Evolutionary conservation across 2,329 filamentous ascomycete genomes (phyloP), one percentile per base, ranked within the genome.

Genomic region (Penicillium sumatraense): DNA sequence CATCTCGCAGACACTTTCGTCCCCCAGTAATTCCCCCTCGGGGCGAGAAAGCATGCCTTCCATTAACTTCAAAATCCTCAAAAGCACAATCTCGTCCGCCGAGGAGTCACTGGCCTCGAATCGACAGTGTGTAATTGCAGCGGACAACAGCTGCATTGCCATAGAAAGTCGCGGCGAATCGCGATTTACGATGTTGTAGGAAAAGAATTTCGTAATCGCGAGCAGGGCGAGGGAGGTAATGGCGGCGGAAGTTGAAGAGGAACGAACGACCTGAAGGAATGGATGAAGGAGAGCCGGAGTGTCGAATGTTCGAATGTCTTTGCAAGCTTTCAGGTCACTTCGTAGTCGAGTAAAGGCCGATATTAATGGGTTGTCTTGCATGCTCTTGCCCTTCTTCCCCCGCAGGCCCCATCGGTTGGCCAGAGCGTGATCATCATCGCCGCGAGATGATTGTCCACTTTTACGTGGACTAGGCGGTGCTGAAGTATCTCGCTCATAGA

Each of bases 1-100:
- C 92, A 99, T 98, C 72, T 97, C 92, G 72, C 96, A 99, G 10
- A 99, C 92, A 70, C 93, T 98, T 77, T 98, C 93, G 68, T 99
- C 95, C 55, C 93, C 96, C n/a, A 99, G 80, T 10, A 98, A 86
- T 62, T 96, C 89, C 33, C 95, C 95, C 26, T 93, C 92, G 0
- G 93, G 91, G 0, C 95, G 91, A 14, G 93, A 96, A 67, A 99
- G 88, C 89, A 99, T 97, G 68, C 92, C 90, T 75, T 99, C 95
- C 95, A 99, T 99, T 44, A 99, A 83, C 71, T 96, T 95, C 56
- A 99, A 76, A 66, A 99, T 98, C 77, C 96, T 89, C 53, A 98
- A 80, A 51, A 98, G 83, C 13, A 99, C 96, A 50, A 98, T 92
- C 75, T 99, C 95, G 69, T 97, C 95, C 58, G 96, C 92, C 0